A percentile compares a stretch with the other conserved stretches of the same genome.
phyloP scores from a whole-genome alignment of 73 alveolate genomes.

The Halteria grandinella region DNA sequence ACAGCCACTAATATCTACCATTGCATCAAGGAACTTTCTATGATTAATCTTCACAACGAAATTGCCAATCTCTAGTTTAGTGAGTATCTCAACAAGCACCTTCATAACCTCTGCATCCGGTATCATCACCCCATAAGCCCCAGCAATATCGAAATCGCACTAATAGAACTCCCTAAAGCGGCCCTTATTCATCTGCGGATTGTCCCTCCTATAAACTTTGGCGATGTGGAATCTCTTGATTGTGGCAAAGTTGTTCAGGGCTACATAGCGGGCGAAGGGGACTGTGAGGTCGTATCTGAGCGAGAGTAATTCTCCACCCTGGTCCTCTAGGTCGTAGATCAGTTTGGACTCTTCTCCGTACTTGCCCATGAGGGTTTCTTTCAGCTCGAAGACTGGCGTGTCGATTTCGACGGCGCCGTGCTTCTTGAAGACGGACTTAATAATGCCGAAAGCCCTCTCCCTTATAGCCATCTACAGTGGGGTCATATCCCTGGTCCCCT shows the following conservation, averaged over 20 bases:
- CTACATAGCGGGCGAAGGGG: conserved; percentile 94
- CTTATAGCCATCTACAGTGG: conserved; percentile 91
- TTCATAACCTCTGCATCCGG: conserved; percentile 94
- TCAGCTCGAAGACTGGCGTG: conserved; percentile 95
- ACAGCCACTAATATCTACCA: conserved; percentile 78
- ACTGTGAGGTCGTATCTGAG: conserved; percentile 95
- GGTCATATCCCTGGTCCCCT: conserved; percentile 91
- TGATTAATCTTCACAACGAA: conserved; percentile 81
- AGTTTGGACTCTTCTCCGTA: conserved; percentile 95
- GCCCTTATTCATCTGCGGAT: conserved; percentile 93
- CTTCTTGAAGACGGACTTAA: conserved; percentile 80
- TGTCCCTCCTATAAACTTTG: conserved; percentile 96
- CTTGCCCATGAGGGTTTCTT: conserved; percentile 92
- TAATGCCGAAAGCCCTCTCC: conserved; percentile 79
- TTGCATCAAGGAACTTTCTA: conserved; percentile 83
- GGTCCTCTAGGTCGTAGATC: conserved; percentile 91
- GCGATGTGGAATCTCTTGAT: conserved; percentile 96
- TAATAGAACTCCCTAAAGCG: conserved; percentile 95
- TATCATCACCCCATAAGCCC: conserved; percentile 81
- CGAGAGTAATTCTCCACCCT: conserved; percentile 94
- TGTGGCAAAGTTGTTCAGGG: conserved; percentile 70
- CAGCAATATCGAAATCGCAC: conserved; percentile 98
- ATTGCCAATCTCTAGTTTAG: conserved; percentile 71
- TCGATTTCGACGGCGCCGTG: conserved; percentile 97
- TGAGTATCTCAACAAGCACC: conserved; percentile 76